These are phyloP conservation scores for Sergeia podlipaevii DNA, from an alignment of 208 protist species.

Conservation along the genomic window DNA sequence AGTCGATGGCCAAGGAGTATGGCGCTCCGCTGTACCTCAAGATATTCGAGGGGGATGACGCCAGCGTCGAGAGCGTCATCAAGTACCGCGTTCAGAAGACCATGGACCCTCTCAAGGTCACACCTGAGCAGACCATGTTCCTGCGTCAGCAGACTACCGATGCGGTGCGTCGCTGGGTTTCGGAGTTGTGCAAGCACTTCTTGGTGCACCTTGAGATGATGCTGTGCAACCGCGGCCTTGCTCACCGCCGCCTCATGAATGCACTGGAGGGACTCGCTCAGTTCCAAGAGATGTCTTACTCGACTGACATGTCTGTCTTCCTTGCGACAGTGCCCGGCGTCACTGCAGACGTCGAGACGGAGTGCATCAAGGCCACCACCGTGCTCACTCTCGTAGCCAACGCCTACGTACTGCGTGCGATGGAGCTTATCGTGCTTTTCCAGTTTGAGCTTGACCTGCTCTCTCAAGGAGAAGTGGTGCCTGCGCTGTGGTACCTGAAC, in stretches of 20 bases:
- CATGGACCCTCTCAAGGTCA: constrained; percentile 61
- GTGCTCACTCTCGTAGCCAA: constrained; percentile 72
- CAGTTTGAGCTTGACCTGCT: constrained; percentile 77
- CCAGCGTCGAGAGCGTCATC: constrained; percentile 62
- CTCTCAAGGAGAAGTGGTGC: constrained; percentile 61
- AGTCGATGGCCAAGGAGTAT: constrained; percentile 50
- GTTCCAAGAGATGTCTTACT: constrained; percentile 73
- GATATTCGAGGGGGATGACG: constrained; percentile 62
- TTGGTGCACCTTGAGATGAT: constrained; percentile 76
- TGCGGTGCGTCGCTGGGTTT: constrained; percentile 51
- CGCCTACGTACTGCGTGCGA: constrained; percentile 58
- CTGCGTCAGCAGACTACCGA: constrained; percentile 68
- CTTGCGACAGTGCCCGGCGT: constrained; percentile 42
- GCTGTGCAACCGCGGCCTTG: constrained; percentile 84
- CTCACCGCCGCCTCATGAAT: constrained; percentile 79
- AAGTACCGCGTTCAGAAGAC: constrained; percentile 79
- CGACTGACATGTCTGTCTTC: constrained; percentile 68
- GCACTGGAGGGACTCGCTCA: constrained; percentile 38
- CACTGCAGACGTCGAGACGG: constrained; percentile 34
- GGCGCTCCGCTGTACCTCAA: constrained; percentile 73
- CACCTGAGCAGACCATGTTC: constrained; percentile 34
- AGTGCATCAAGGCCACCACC: constrained; percentile 40
- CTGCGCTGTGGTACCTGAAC: constrained; percentile 78
- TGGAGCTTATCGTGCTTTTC: constrained; percentile 66
- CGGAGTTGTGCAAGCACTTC: constrained; percentile 62